Evolutionary conservation across 2,329 filamentous ascomycete genomes (phyloP), one percentile per base, ranked within the genome.

Genomic region (Aspergillus ruber): DNA sequence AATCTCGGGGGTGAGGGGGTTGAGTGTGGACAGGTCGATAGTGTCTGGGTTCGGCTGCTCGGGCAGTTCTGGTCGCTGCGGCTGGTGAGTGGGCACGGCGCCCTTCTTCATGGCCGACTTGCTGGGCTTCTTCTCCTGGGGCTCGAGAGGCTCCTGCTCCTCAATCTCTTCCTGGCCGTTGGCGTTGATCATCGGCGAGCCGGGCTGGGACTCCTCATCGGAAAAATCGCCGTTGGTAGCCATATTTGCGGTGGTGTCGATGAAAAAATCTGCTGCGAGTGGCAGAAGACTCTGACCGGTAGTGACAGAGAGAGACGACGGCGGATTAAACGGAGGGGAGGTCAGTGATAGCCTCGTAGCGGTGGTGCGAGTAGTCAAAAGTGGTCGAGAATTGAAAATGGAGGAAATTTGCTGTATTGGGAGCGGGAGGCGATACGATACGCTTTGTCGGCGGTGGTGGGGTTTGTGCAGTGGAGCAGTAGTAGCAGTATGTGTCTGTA

Each of bases 1-100:
- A 67, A 98, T 97, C 70, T 97, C 91, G 57, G 90, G 90, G 13
- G 91, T 94, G 61, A 96, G 77, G 49, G 93, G 91, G 57, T 80
- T 88, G 61, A 98, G 77, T 45, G 74, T 82, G 57, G 82, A 80
- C 63, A 96, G 80, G 65, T 97, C 88, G 64, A 98, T 81, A 60
- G 90, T 85, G 69, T 86, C 83, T 62, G 93, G 89, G 59, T 98
- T 88, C 57, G 93, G 95, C 77, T 98, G 93, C 60, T 90, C 88
- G 61, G 93, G 93, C 49, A 89, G 78, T 54, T 77, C 75, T 55
- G 85, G 84, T 61, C 80, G 75, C 62, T 81, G 77, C 47, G 82
- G 72, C 50, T 76, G 77, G 50, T 79, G 76, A 56, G 83, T 72
- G 35, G 61, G 50, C 15, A 57, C 57, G 6, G 73, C 79, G 47